Percentiles rank a stretch among this genome's conserved stretches.
These are phyloP conservation scores for Dothistroma pini DNA, from an alignment of 2,329 filamentous ascomycete genomes.

Conservation along the genomic window DNA sequence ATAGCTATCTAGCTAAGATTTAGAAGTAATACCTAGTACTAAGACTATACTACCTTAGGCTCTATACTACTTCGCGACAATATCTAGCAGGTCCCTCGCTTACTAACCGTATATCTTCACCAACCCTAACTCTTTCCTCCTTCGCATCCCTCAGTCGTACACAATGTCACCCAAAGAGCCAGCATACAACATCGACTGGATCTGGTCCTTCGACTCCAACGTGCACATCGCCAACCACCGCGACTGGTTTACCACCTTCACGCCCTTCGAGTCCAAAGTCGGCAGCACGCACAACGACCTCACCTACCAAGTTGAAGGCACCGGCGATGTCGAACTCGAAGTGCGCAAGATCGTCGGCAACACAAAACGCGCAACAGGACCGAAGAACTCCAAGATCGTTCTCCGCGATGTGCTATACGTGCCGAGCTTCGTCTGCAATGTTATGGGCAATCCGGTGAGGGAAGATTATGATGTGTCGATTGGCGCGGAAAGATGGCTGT, in stretches of 20 bases:
- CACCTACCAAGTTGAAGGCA: constrained; percentile 3
- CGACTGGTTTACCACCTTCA: constrained; percentile 20
- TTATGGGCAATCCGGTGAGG: constrained; percentile 13
- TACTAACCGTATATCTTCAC: background rate
- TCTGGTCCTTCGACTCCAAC: constrained; percentile 20
- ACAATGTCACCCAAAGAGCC: constrained; percentile 20
- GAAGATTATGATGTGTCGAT: constrained; percentile 19
- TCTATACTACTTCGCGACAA: too few species aligned
- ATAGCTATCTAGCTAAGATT: too few species aligned
- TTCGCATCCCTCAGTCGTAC: background rate
- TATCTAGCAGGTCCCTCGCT: too few species aligned
- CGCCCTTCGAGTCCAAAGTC: background rate
- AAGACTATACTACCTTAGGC: too few species aligned
- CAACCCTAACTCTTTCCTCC: too few species aligned
- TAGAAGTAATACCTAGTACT: too few species aligned
- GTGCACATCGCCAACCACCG: constrained; percentile 23
- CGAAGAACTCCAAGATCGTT: constrained; percentile 6
- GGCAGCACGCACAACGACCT: background rate
- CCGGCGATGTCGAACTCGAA: constrained; percentile 12
- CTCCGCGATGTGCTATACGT: constrained; percentile 18
- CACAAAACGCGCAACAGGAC: constrained; percentile 4
- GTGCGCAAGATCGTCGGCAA: constrained; percentile 5
- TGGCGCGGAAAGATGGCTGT: constrained; percentile 16
- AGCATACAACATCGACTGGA: constrained; percentile 21
- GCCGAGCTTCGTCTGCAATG: constrained; percentile 14